phyloP scores from a whole-genome alignment of 2,329 filamentous ascomycete genomes.

The Aspergillus ibericus region DNA sequence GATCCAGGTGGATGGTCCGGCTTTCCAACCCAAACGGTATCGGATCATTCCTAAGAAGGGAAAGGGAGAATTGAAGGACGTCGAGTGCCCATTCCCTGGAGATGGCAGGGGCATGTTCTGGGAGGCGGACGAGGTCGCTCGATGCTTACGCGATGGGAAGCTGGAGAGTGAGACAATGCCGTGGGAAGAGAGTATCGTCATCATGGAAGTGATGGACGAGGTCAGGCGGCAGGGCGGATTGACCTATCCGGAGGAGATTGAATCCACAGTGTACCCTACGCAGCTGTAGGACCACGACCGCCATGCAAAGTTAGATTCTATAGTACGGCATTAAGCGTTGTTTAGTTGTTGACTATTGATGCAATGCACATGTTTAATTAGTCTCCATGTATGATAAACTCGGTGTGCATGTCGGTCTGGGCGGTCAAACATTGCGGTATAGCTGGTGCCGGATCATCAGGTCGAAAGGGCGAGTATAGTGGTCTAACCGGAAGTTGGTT shows the following conservation, averaged over 20 bases:
- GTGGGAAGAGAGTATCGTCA: constrained; percentile 73
- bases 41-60: constrained; percentile 58
- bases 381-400: too few species aligned
- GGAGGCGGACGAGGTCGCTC: constrained; percentile 78
- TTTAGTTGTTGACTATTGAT: not conserved
- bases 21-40: constrained; percentile 68
- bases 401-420: too few species aligned
- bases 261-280: constrained; percentile 58
- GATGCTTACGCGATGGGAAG: constrained; percentile 72
- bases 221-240: constrained; percentile 63
- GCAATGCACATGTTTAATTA: too few species aligned
- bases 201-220: constrained; percentile 81
- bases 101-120: constrained; percentile 83
- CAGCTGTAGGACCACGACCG: constrained; percentile 29
- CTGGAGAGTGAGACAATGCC: constrained; percentile 71
- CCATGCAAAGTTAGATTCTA: not conserved
- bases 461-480: too few species aligned
- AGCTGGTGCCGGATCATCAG: too few species aligned
- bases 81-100: constrained; percentile 50
- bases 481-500: constrained; percentile 10
- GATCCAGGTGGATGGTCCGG: constrained; percentile 73
- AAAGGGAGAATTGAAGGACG: constrained; percentile 47
- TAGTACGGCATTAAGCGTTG: not conserved
- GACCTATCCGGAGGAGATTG: constrained; percentile 65
- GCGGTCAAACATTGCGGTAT: too few species aligned